phyloP scores from a whole-genome alignment of 495 filamentous ascomycete genomes.

The Trichoderma orchidacearum region DNA sequence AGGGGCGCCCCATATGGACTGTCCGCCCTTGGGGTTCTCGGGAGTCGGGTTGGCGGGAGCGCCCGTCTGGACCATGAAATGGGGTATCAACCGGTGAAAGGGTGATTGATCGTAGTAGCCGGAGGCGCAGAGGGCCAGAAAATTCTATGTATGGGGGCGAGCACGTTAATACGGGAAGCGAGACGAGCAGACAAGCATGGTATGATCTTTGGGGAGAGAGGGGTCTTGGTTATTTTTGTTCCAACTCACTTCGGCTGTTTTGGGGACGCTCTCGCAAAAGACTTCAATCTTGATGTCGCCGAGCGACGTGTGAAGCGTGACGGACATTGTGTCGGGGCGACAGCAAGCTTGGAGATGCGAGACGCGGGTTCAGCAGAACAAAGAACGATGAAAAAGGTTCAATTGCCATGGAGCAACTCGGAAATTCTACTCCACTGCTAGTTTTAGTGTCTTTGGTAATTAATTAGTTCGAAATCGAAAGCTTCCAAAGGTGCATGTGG shows the following conservation, averaged over 20 bases:
- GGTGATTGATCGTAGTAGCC: constrained; percentile 74
- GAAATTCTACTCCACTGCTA: too few species aligned
- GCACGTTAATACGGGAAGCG: not conserved
- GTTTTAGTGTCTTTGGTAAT: too few species aligned
- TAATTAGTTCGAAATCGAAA: too few species aligned
- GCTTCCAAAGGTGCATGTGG: not conserved
- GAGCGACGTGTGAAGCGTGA: constrained; percentile 74
- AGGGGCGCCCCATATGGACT: constrained; percentile 69
- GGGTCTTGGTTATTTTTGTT: constrained; percentile 76
- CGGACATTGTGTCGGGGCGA: constrained; percentile 32
- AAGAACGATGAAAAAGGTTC: too few species aligned
- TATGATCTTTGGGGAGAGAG: constrained; percentile 40
- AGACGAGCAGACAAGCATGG: too few species aligned
- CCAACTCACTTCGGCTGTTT: constrained; percentile 58
- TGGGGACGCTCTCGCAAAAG: constrained; percentile 87
- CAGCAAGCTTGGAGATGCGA: not conserved
- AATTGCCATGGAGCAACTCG: too few species aligned
- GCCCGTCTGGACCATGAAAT: constrained; percentile 89
- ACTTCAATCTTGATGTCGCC: constrained; percentile 93
- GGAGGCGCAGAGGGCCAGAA: constrained; percentile 87
- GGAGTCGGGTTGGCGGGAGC: constrained; percentile 50
- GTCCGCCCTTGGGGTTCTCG: constrained; percentile 60
- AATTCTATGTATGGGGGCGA: constrained; percentile 51
- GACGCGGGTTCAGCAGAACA: not conserved
- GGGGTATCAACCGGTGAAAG: constrained; percentile 82